Evolutionary conservation across 1,284 basidiomycete genomes (phyloP), one percentile per base, ranked within the genome.

Genomic region (Flammula alnicola): DNA sequence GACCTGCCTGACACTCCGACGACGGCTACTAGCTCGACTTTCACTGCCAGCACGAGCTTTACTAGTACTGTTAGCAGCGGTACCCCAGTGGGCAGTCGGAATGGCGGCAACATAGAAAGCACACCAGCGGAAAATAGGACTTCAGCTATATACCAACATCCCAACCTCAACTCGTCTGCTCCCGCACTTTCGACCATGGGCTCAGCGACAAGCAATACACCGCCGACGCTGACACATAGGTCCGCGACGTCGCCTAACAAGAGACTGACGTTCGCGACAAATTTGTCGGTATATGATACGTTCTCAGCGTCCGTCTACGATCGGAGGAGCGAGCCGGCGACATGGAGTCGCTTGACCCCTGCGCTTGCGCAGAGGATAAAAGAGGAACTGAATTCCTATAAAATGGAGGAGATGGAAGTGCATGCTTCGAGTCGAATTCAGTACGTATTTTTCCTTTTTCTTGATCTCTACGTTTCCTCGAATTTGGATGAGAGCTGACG

Each of bases 401-500:
- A 97, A 79, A 93, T 97, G 89, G 95, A 97, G 72, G 92, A 95
- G 75, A 97, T 98, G 95, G 92, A 94, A 65, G 93, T 98, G 53
- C 95, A 97, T 70, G 87, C 89, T 56, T 76, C 87, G 40, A 93
- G 91, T 70, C 84, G 91, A 68, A 83, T 89, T 63, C 87, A 95
- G 89, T 92, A 67, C 61, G 88, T 74, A 20, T 38, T 55, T 56
- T 37, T 47, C 54, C 39, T 32, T 41, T 54, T 16, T 33, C 30
- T 50, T 17, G 11, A 12, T 27, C 17, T 52, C 56, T 41, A n/a
- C 43, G 11, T 44, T 33, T 39, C 16, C 41, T 35, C 11, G 32
- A 20, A 25, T 22, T 35, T n/a, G n/a, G n/a, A n/a, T n/a, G 27
- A 12, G 19, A 32, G 12, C 27, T 47, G 20, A 49, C 29, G 1